These are phyloP conservation scores for Quercus dentata DNA, from an alignment of 306 rosid genomes.

Conservation along the genomic window DNA sequence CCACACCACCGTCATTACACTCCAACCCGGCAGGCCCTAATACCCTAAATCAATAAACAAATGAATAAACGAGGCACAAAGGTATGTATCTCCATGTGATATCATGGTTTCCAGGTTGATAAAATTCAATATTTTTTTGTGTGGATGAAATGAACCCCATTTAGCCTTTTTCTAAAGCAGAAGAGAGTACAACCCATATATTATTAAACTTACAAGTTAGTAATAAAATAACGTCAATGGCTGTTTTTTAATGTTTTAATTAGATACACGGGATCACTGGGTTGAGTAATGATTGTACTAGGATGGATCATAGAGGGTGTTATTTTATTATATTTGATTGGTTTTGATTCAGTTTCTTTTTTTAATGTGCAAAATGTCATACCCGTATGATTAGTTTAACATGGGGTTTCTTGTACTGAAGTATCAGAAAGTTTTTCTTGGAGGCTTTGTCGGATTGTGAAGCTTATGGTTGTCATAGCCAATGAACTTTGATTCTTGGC, in stretches of 20 bases:
- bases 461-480: constrained; percentile 6
- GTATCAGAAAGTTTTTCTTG: neutral
- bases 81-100: constrained; percentile 32
- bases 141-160: constrained; percentile 14
- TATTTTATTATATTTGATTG: neutral
- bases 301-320: constrained; percentile 13
- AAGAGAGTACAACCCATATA: neutral
- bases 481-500: neutral
- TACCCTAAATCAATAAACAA: neutral
- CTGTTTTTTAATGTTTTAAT: constrained; percentile 20
- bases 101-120: constrained; percentile 35
- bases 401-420: constrained; percentile 12
- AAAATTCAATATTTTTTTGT: constrained; percentile 19
- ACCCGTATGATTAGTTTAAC: constrained; percentile 3
- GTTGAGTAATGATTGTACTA: constrained; percentile 27
- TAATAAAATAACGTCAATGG: constrained; percentile 4
- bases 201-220: neutral
- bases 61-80: neutral
- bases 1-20: neutral
- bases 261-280: constrained; percentile 28
- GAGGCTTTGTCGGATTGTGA: neutral
- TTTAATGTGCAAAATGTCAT: neutral
- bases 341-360: neutral
- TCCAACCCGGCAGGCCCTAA: neutral
- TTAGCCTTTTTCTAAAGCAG: neutral